Evolutionary conservation across 2,329 filamentous ascomycete species (phyloP).

Genomic region (Elsinoe perseae): DNA sequence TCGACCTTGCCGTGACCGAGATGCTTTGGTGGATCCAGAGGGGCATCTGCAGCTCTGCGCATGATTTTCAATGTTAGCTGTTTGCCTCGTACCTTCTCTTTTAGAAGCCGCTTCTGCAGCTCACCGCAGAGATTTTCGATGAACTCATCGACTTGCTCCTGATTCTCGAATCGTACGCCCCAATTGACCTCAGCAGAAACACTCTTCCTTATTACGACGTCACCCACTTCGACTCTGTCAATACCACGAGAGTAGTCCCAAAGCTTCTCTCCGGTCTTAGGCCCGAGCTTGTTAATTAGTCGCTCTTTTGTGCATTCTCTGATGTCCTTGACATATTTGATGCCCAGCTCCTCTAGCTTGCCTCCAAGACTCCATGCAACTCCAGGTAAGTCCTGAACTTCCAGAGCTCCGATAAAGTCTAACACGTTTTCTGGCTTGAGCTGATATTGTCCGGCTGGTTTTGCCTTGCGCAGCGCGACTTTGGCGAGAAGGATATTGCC

Average conservation of each 20-base stretch:
- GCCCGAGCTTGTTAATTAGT: slow-evolving; percentile 65
- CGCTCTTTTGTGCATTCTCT: slow-evolving; percentile 68
- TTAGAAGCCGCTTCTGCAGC: slow-evolving; percentile 68
- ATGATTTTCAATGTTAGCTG: slow-evolving; percentile 94
- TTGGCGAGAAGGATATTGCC: slow-evolving; percentile 86
- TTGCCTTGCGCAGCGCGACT: slow-evolving; percentile 80
- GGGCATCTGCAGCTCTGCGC: slow-evolving; percentile 76
- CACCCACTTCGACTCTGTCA: slow-evolving; percentile 76
- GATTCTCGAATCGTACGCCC: slow-evolving; percentile 90
- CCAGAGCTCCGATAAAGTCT: slow-evolving; percentile 66
- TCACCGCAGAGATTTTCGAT: slow-evolving; percentile 77
- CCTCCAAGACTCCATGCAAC: slow-evolving; percentile 85
- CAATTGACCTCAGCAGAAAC: slow-evolving; percentile 97
- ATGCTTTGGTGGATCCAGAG: slow-evolving; percentile 85
- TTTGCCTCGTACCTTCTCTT: slow-evolving; percentile 77
- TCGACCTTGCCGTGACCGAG: slow-evolving; percentile 94
- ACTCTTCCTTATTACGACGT: slow-evolving; percentile 79
- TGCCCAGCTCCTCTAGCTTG: slow-evolving; percentile 79
- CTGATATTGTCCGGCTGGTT: slow-evolving; percentile 87
- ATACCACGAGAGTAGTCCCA: slow-evolving; percentile 88
- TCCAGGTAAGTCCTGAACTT: slow-evolving; percentile 75
- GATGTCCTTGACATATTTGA: slow-evolving; percentile 76
- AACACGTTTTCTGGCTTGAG: slow-evolving; percentile 74
- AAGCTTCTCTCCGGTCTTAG: slow-evolving; percentile 85
- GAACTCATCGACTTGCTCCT: slow-evolving; percentile 91